Percentiles rank a stretch among this genome's conserved stretches.
Evolutionary conservation across 345 rosid species (phyloP).

Genomic region (Aquilaria yunnanensis): DNA sequence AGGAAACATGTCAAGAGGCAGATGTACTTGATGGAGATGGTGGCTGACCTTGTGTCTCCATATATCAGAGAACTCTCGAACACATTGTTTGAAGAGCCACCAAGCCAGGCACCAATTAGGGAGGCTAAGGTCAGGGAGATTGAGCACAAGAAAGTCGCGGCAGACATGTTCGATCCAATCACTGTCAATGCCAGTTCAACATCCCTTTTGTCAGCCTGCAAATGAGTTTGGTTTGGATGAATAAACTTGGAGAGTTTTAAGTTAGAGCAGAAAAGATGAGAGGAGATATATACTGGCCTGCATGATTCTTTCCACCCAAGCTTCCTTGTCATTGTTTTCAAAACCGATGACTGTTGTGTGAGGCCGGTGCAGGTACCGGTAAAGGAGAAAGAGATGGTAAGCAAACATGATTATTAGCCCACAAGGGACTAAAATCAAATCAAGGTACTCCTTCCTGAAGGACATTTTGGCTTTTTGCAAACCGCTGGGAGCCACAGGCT

Average conservation of each 20-base stretch:
- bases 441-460: conserved; percentile 53
- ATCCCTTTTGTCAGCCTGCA: conserved; percentile 33
- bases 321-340: conserved; percentile 60
- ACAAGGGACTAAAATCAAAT: conserved; percentile 59
- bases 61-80: conserved; percentile 38
- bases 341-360: conserved; percentile 59
- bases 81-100: conserved; percentile 30
- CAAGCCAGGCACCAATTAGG: conserved; percentile 79
- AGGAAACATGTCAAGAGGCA: conserved; percentile 55
- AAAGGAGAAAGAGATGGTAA: conserved; percentile 56
- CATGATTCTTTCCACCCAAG: conserved; percentile 71
- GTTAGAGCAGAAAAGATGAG: background rate
- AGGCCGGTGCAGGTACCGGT: conserved; percentile 50
- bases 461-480: conserved; percentile 18
- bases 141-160: conserved; percentile 55
- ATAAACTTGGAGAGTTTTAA: too few species aligned
- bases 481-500: background rate
- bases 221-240: background rate
- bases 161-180: conserved; percentile 44
- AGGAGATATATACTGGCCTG: conserved; percentile 28
- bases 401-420: conserved; percentile 50
- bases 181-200: conserved; percentile 34
- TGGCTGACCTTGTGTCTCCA: conserved; percentile 52
- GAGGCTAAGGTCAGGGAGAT: conserved; percentile 66
- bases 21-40: conserved; percentile 58